These are phyloP conservation scores for Chytriomyces sp. DNA, from an alignment of 192 early-diverging fungal genomes.

Conservation along the genomic window DNA sequence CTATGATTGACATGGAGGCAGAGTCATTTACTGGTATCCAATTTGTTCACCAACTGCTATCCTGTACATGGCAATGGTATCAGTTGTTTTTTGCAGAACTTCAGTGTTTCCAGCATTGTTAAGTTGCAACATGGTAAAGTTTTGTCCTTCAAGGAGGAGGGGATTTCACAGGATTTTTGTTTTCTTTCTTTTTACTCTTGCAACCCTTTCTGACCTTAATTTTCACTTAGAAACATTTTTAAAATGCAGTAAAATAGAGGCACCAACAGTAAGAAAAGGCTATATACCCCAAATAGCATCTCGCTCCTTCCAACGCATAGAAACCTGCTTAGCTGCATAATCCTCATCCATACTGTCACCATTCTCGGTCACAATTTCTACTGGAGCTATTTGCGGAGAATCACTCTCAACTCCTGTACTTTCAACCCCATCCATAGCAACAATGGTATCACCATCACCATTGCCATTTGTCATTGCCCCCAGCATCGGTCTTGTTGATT, in stretches of 20 bases:
- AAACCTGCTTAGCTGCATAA: constrained; percentile 10
- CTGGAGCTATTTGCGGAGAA: neutral
- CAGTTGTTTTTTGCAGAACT: no score
- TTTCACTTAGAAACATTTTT: neutral
- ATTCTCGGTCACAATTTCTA: constrained; percentile 1
- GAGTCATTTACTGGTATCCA: no score
- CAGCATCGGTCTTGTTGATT: neutral
- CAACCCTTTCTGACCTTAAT: neutral
- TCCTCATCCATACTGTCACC: neutral
- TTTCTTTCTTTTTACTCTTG: neutral
- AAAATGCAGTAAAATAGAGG: neutral
- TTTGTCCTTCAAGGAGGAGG: no score
- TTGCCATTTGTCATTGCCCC: neutral
- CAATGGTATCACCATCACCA: neutral
- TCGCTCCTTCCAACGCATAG: constrained; percentile 19
- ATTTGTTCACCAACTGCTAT: no score
- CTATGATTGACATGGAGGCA: no score
- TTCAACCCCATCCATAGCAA: neutral
- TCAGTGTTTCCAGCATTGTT: no score
- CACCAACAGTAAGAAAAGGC: no score
- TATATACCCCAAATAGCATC: constrained; percentile 28
- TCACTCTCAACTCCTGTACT: neutral
- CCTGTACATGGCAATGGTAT: no score
- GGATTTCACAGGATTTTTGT: neutral
- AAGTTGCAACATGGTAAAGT: no score